Evolutionary conservation across 2,329 filamentous ascomycete species (phyloP).

Genomic region (Fusarium nisikadoi): DNA sequence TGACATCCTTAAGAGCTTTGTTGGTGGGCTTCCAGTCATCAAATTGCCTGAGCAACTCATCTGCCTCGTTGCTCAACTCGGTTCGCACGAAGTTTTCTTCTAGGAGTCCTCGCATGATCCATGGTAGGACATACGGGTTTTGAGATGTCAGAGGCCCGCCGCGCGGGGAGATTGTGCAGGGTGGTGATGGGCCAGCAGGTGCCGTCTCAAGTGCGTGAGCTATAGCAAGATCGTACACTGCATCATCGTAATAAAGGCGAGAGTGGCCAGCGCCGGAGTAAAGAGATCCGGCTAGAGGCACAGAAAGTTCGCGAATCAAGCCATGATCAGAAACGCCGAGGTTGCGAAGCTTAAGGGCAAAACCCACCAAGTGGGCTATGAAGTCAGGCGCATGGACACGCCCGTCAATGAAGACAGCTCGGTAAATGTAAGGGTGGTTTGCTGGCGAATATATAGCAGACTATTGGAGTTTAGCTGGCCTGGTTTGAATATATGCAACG

Average conservation of each 20-base stretch:
- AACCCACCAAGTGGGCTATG: constrained; percentile 90
- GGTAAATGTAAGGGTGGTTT: constrained; percentile 91
- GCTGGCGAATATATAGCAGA: constrained; percentile 89
- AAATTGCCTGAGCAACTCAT: constrained; percentile 84
- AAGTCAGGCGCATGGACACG: constrained; percentile 93
- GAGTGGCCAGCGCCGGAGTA: constrained; percentile 95
- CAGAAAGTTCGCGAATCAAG: constrained; percentile 87
- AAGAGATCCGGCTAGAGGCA: constrained; percentile 87
- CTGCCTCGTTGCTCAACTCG: constrained; percentile 80
- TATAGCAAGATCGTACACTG: constrained; percentile 84
- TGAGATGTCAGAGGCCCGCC: constrained; percentile 58
- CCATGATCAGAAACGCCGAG: constrained; percentile 93
- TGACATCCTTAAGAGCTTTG: constrained; percentile 94
- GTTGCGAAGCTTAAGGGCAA: constrained; percentile 93
- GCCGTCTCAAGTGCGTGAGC: constrained; percentile 80
- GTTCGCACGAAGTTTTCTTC: constrained; percentile 92
- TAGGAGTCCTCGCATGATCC: constrained; percentile 92
- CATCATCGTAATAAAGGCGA: constrained; percentile 87
- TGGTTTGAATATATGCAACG: background rate
- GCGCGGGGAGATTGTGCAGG: constrained; percentile 42
- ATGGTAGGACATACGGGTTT: constrained; percentile 92
- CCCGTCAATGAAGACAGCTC: constrained; percentile 95
- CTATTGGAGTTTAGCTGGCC: constrained; percentile 51
- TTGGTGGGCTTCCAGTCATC: constrained; percentile 92
- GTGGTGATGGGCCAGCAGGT: constrained; percentile 55